Percentiles rank a stretch among this genome's conserved stretches.
These are phyloP conservation scores for Tagetes patula DNA, from an alignment of 129 eudicot species.

Conservation along the genomic window DNA sequence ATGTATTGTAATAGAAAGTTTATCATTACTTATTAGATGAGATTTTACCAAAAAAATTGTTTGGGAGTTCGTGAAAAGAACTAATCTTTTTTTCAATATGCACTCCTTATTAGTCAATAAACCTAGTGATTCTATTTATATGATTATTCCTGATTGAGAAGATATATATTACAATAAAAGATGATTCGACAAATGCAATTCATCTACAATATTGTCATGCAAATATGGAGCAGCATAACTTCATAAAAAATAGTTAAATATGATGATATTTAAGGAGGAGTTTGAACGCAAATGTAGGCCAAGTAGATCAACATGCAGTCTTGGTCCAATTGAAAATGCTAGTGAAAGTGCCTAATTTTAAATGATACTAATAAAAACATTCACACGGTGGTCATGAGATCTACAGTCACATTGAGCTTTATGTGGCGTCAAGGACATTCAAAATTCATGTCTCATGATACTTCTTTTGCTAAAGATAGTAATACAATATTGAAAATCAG, in stretches of 20 bases:
- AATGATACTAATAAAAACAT: slow-evolving; percentile 23
- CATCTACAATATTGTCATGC: background rate
- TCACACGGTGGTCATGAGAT: slow-evolving; percentile 14
- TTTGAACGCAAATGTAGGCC: background rate
- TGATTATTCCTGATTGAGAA: background rate
- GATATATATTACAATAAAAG: background rate
- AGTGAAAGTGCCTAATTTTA: slow-evolving; percentile 17
- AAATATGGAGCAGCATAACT: background rate
- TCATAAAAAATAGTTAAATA: background rate
- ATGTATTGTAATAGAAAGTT: background rate
- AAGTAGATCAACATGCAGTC: slow-evolving; percentile 16
- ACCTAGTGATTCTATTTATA: background rate
- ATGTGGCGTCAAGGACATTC: background rate
- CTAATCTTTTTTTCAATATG: background rate
- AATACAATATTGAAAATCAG: background rate
- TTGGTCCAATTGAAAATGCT: slow-evolving; percentile 21
- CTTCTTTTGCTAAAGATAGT: background rate
- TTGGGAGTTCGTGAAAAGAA: background rate
- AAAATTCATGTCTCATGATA: background rate
- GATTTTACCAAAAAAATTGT: background rate
- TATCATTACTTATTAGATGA: background rate
- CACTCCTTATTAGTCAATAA: slow-evolving; percentile 3
- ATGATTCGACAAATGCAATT: background rate
- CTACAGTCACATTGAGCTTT: slow-evolving; percentile 11
- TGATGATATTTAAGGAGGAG: background rate